A percentile compares a stretch with the other conserved stretches of the same genome.
Conservation (phyloP, 768 basidiomycete genomes). For the Psilocybe azurescens region DNA sequence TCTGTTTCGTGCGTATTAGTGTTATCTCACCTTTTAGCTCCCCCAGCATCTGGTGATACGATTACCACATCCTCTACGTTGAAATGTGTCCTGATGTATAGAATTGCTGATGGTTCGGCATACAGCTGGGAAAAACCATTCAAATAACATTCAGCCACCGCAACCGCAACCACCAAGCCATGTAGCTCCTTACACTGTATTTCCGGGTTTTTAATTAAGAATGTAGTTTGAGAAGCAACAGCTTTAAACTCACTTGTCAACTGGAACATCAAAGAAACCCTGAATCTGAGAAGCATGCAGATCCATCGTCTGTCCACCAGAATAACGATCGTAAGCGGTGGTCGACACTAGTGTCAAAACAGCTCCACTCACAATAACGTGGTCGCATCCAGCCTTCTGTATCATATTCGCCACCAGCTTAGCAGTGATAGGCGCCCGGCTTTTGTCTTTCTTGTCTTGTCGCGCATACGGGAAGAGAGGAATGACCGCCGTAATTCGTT, state of each 20-base stretch:
- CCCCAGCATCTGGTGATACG: conserved; percentile 97
- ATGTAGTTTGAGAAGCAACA: conserved; percentile 19
- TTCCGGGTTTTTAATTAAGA: conserved; percentile 18
- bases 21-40: conserved; percentile 85
- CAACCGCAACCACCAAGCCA: conserved; percentile 1
- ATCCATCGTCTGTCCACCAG: conserved; percentile 87
- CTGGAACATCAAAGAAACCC: conserved; percentile 99
- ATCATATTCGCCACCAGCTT: conserved; percentile 99
- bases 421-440: conserved; percentile 95
- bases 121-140: conserved; percentile 64
- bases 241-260: conserved; percentile 86
- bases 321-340: conserved; percentile 14
- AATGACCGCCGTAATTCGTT: conserved; percentile 97
- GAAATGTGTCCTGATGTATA: conserved; percentile 94
- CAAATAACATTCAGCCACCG: conserved; percentile 24
- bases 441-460: conserved; percentile 99
- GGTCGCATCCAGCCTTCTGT: conserved; percentile 91
- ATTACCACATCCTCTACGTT: conserved; percentile 87
- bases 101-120: conserved; percentile 93
- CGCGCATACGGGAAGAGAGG: conserved; percentile 97
- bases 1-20: conserved; percentile 8
- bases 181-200: conserved; percentile 23
- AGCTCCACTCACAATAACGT: conserved; percentile 82
- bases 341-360: conserved; percentile 13
- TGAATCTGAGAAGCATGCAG: conserved; percentile 99